Evolutionary conservation across 1,284 basidiomycete species (phyloP).

Genomic region (Polyporus tsugae): DNA sequence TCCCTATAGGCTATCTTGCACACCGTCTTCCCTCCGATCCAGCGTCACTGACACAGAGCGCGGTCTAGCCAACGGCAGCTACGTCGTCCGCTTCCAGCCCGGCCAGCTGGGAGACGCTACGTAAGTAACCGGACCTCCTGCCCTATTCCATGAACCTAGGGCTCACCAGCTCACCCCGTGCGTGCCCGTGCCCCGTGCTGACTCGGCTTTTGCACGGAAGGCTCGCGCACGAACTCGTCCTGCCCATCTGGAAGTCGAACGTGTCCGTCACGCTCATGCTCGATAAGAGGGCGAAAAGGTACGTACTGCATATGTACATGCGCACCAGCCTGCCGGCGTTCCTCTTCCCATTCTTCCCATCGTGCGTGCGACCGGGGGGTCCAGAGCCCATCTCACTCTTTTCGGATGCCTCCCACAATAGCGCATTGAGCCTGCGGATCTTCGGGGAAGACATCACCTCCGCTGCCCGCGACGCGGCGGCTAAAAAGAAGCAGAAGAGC

Average conservation of each 20-base stretch:
- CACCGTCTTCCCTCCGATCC: not conserved
- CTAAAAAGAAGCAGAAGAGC: slow-evolving; percentile 21
- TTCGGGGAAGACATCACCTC: slow-evolving; percentile 80
- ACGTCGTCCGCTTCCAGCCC: slow-evolving; percentile 74
- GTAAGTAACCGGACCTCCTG: slow-evolving; percentile 48
- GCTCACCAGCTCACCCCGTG: not conserved
- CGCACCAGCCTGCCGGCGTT: not conserved
- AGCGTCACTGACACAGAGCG: slow-evolving; percentile 4
- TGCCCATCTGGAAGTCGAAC: slow-evolving; percentile 94
- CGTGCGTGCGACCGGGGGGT: not conserved
- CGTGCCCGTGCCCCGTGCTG: slow-evolving; percentile 1
- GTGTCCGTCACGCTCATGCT: slow-evolving; percentile 89
- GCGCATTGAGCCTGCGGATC: slow-evolving; percentile 82
- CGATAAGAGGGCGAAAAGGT: slow-evolving; percentile 95
- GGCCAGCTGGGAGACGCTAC: slow-evolving; percentile 60
- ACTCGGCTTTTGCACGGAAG: slow-evolving; percentile 46
- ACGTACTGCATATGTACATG: slow-evolving; percentile 23
- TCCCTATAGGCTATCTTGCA: not conserved
- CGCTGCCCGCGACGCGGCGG: slow-evolving; percentile 50
- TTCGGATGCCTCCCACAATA: slow-evolving; percentile 32
- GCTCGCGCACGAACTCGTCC: slow-evolving; percentile 75
- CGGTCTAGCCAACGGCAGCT: slow-evolving; percentile 70
- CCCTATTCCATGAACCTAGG: not conserved
- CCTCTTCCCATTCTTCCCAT: not conserved
- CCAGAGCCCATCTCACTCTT: slow-evolving; percentile 7